Evolutionary conservation across 1,284 basidiomycete species (phyloP), one percentile per base, ranked within the genome.

Genomic region (Ceratobasidium sp.): DNA sequence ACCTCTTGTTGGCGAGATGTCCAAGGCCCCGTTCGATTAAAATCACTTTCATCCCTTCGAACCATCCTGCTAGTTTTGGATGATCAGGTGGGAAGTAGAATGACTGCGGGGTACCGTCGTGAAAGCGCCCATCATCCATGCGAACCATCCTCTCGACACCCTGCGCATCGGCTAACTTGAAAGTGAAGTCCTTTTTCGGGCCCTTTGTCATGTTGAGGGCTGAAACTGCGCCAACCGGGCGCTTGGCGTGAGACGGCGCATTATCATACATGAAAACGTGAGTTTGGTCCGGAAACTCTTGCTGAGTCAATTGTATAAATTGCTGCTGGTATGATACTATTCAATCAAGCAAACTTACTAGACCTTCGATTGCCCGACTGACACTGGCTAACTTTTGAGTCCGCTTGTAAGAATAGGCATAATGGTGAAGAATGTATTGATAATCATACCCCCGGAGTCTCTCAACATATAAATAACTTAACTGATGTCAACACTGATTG

Each of bases 221-320:
- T 28, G 80, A 82, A 1, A 83, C 76, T 0, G 80, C 9, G 52
- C 32, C 78, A 1, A 71, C 58, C 7, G 81, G 78, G 9, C 77
- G 77, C 73, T 80, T 81, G 52, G 78, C 78, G 72, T 84, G 82
- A 62, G 79, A 80, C 1, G 81, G 79, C 0, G 82, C 81, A 76
- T 83, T 83, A 55, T 83, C 80, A 76, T 81, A 83, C 9, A 80
- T 30, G 73, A 82, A 82, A 2, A 82, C 76, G 8, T 76, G 81
- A 18, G 75, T 78, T 2, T 75, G 74, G 0, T 77, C 74, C n/a
- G 80, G 76, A n/a, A 78, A 80, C 26, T 76, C 73, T 2, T 67
- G n/a, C n/a, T n/a, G n/a, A n/a, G n/a, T n/a, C n/a, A n/a, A n/a
- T n/a, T n/a, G n/a, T n/a, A n/a, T n/a, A n/a, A n/a, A n/a, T n/a